Evolutionary conservation across 176 grass and related monocot genomes (phyloP).

Genomic region (Sorghum bicolor): Sorghum_bicolor_NCBIv3 NC_012878.2:48711501-48712000

Average conservation of each 20-base stretch:
- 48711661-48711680: constrained; percentile 59
- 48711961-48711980: not conserved
- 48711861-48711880: not conserved
- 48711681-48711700: constrained; percentile 42
- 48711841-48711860: not conserved
- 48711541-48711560: constrained; percentile 53
- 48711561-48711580: constrained; percentile 76
- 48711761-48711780: not conserved
- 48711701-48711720: constrained; percentile 21
- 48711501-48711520: constrained; percentile 63
- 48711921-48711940: not conserved
- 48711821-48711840: not conserved
- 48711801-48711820: not conserved
- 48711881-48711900: not conserved
- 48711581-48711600: constrained; percentile 65
- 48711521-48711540: constrained; percentile 65
- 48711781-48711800: not conserved
- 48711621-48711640: constrained; percentile 66
- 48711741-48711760: not conserved
- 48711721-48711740: constrained; percentile 11
- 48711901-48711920: not conserved
- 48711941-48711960: not conserved
- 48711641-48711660: constrained; percentile 75
- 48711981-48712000: not conserved
- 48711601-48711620: constrained; percentile 72